A percentile compares a stretch with the other conserved stretches of the same genome.
phyloP scores from a whole-genome alignment of 495 filamentous ascomycete genomes.

The Penicillium pancosmium region DNA sequence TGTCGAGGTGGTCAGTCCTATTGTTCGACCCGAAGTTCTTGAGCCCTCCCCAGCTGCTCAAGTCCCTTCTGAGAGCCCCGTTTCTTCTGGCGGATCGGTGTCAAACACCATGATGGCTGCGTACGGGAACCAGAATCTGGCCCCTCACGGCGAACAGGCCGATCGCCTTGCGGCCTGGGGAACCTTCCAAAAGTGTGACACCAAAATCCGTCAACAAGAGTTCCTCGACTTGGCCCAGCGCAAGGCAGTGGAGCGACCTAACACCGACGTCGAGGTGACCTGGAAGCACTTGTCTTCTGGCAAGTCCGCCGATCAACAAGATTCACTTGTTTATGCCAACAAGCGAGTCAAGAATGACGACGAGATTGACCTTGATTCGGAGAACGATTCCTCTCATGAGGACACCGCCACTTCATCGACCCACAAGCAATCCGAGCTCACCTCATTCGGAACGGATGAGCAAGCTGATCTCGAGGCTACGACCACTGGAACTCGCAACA shows the following conservation, averaged over 20 bases:
- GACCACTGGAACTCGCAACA: not conserved
- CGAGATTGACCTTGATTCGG: constrained; percentile 56
- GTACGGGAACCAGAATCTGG: not conserved
- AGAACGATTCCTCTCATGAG: constrained; percentile 26
- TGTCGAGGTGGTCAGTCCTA: not conserved
- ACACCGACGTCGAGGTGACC: not conserved
- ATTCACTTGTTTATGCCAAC: constrained; percentile 2
- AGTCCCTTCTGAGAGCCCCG: not conserved
- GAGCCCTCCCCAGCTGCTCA: no score
- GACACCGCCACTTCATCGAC: not conserved
- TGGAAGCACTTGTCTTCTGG: not conserved
- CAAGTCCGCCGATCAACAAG: not conserved
- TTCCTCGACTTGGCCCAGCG: not conserved
- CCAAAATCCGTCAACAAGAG: not conserved
- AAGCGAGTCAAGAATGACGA: constrained; percentile 26
- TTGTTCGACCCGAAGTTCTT: no score
- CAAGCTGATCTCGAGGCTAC: not conserved
- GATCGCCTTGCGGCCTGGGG: constrained; percentile 1
- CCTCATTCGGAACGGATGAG: not conserved
- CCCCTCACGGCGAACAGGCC: not conserved
- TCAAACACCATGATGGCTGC: not conserved
- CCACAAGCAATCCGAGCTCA: not conserved
- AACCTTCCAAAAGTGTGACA: not conserved
- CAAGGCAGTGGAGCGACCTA: not conserved
- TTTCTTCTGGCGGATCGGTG: no score